These are phyloP conservation scores for Colletotrichum kahawae DNA, from an alignment of 2,329 filamentous ascomycete species.

Conservation along the genomic window DNA sequence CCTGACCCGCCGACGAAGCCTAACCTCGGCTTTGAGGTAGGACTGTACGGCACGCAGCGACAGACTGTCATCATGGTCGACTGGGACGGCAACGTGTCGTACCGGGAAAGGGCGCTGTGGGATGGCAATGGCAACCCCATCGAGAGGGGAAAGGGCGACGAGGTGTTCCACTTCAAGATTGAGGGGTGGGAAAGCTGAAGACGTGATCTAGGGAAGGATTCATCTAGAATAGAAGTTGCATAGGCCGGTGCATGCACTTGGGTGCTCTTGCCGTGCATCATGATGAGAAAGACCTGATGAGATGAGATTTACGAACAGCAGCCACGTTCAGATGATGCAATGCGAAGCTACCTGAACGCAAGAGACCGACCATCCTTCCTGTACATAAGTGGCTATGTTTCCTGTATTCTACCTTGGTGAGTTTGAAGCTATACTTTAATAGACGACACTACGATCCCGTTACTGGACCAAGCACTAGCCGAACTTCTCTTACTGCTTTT, in stretches of 20 bases:
- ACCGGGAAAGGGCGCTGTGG: constrained; percentile 64
- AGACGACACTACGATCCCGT: too few species aligned
- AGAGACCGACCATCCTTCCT: accelerated
- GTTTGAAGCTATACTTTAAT: too few species aligned
- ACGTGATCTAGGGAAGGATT: not conserved
- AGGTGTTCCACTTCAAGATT: constrained; percentile 60
- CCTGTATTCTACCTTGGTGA: not conserved
- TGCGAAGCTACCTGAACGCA: not conserved
- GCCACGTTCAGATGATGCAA: not conserved
- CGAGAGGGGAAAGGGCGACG: constrained; percentile 58
- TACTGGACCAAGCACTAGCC: too few species aligned
- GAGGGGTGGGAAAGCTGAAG: constrained; percentile 52
- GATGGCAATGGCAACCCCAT: constrained; percentile 62
- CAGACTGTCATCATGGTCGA: constrained; percentile 68
- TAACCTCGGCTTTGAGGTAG: constrained; percentile 55
- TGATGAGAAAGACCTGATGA: not conserved
- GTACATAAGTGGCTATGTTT: not conserved
- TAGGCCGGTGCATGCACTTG: not conserved
- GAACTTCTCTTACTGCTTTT: too few species aligned
- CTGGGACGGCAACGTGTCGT: constrained; percentile 66
- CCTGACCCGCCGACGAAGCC: constrained; percentile 30
- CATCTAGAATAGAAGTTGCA: not conserved
- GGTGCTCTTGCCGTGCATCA: not conserved
- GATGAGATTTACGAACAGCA: not conserved
- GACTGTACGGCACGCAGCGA: constrained; percentile 69